phyloP scores from a whole-genome alignment of 2,329 filamentous ascomycete species.

The Cordyceps javanica region DNA sequence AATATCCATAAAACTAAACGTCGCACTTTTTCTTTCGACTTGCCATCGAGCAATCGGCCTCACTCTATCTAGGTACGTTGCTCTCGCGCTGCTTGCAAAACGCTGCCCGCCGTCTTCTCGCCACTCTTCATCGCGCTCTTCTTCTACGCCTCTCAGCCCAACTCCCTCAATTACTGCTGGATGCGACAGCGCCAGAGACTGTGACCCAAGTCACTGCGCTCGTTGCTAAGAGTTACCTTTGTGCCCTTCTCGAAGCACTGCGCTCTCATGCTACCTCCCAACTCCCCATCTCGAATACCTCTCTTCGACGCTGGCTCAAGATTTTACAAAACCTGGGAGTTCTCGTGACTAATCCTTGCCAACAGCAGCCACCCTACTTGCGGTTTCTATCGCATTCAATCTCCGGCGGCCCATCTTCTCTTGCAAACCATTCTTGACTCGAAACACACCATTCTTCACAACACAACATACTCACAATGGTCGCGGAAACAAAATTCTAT shows the following conservation, averaged over 20 bases:
- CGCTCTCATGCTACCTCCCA: background rate
- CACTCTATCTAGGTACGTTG: slow-evolving; percentile 6
- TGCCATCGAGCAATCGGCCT: background rate
- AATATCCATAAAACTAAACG: too few species aligned
- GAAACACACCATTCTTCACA: background rate
- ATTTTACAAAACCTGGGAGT: background rate
- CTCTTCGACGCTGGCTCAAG: background rate
- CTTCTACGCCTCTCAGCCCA: background rate
- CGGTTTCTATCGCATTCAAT: background rate
- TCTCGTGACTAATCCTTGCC: background rate
- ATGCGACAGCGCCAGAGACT: background rate
- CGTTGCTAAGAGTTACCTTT: background rate
- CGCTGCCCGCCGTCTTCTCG: background rate
- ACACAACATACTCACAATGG: slow-evolving; percentile 54
- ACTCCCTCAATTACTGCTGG: background rate
- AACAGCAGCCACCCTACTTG: background rate
- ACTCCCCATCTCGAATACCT: background rate
- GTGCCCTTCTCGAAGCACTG: background rate
- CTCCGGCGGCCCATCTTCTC: background rate
- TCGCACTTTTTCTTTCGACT: background rate
- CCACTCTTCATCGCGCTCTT: background rate
- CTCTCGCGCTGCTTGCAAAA: background rate
- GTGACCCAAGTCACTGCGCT: background rate
- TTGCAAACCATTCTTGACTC: background rate
- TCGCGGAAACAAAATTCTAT: slow-evolving; percentile 74